Percentiles rank a stretch among this genome's conserved stretches.
Evolutionary conservation across 176 grass and related monocot species (phyloP).

Genomic region (Tillandsia leiboldiana): DNA sequence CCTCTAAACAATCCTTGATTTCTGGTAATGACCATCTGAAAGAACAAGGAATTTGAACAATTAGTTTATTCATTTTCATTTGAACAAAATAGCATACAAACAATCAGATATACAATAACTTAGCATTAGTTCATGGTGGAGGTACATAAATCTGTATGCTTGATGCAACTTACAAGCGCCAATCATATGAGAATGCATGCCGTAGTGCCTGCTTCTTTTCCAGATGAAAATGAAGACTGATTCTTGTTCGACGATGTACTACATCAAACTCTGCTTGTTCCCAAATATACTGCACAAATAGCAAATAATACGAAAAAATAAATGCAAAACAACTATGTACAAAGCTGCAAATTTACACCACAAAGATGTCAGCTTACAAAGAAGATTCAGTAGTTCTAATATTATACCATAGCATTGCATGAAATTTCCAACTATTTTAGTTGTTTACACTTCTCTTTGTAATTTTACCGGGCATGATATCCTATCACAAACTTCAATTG

Average conservation of each 20-base stretch:
- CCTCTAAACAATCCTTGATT: slow-evolving; percentile 88
- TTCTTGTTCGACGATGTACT: slow-evolving; percentile 69
- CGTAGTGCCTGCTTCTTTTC: slow-evolving; percentile 65
- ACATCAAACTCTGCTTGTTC: slow-evolving; percentile 97
- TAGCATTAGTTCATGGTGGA: too few relatives aligned
- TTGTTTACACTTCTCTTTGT: background rate
- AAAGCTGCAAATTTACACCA: background rate
- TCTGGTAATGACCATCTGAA: slow-evolving; percentile 85
- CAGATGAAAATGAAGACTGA: slow-evolving; percentile 85
- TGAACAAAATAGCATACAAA: slow-evolving; percentile 9
- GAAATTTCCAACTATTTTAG: background rate
- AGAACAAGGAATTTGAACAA: background rate
- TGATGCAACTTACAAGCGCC: slow-evolving; percentile 72
- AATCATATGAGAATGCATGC: slow-evolving; percentile 90
- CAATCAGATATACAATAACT: slow-evolving; percentile 1
- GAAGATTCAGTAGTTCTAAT: too few relatives aligned
- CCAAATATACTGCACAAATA: slow-evolving; percentile 65
- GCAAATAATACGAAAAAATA: slow-evolving; percentile 9
- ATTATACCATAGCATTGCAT: background rate
- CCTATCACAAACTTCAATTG: too few relatives aligned
- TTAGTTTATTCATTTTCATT: background rate
- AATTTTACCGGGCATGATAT: too few relatives aligned
- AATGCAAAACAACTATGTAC: background rate
- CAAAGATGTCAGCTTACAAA: background rate
- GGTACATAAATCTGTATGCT: background rate